phyloP scores from a whole-genome alignment of 208 protist species.

The Leishmania aethiopica region DNA sequence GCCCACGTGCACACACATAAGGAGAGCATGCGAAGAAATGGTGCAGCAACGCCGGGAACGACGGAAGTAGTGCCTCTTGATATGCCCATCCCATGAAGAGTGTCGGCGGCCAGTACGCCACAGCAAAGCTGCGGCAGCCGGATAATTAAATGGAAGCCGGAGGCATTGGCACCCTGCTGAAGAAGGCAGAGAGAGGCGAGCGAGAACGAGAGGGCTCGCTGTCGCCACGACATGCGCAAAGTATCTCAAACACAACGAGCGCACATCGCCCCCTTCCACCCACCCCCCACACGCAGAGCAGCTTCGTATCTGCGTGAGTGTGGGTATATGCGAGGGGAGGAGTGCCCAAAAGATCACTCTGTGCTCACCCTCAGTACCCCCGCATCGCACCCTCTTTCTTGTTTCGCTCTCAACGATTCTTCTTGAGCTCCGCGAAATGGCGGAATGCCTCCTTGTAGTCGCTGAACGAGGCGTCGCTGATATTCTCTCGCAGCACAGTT shows the following conservation, averaged over 20 bases:
- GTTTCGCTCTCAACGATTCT: constrained; percentile 5
- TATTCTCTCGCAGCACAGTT: constrained; percentile 50
- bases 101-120: background rate
- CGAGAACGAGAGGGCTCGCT: background rate
- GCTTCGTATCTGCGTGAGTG: background rate
- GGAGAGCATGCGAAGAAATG: background rate
- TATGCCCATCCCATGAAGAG: background rate
- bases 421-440: constrained; percentile 23
- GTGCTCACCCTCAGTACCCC: background rate
- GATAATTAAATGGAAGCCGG: background rate
- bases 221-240: background rate
- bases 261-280: background rate
- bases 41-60: background rate
- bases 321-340: background rate
- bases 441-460: constrained; percentile 57
- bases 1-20: background rate
- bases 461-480: constrained; percentile 67
- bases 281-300: background rate
- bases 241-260: background rate
- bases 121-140: background rate
- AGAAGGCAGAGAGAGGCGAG: background rate
- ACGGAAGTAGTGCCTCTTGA: background rate
- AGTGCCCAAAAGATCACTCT: background rate
- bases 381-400: background rate
- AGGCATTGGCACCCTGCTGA: too few relatives aligned